Conservation (phyloP, 306 rosid genomes). For the Quercus gilva region DNA sequence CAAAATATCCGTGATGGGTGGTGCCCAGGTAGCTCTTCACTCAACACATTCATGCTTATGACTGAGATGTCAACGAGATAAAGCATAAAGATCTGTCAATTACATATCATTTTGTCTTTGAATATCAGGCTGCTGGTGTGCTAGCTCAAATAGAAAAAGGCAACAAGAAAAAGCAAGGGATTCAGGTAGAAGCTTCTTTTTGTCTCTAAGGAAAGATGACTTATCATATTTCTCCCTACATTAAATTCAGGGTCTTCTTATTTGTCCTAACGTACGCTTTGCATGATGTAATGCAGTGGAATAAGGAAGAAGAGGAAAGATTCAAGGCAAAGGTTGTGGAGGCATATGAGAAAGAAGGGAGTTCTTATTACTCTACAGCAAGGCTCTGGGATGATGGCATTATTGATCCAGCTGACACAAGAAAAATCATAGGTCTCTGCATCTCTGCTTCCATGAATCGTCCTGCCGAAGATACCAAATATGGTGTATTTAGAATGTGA, state of each 20-base stretch:
- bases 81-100: not conserved
- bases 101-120: not conserved
- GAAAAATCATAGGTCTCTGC: slow-evolving; percentile 72
- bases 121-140: slow-evolving; percentile 88
- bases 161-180: slow-evolving; percentile 89
- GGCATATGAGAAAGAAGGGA: slow-evolving; percentile 84
- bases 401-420: slow-evolving; percentile 94
- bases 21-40: slow-evolving; percentile 69
- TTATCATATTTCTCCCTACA: not conserved
- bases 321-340: slow-evolving; percentile 75
- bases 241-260: slow-evolving; percentile 11
- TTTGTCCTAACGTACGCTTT: not conserved
- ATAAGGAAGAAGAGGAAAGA: slow-evolving; percentile 81
- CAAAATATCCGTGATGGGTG: slow-evolving; percentile 95
- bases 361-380: slow-evolving; percentile 88
- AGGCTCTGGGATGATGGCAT: slow-evolving; percentile 97
- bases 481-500: slow-evolving; percentile 92
- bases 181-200: slow-evolving; percentile 51
- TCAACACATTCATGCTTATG: not conserved
- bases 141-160: slow-evolving; percentile 83
- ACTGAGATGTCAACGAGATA: not conserved
- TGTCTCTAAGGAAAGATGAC: not conserved
- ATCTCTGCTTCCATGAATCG: slow-evolving; percentile 78
- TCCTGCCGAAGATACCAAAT: slow-evolving; percentile 64
- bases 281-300: slow-evolving; percentile 53